Evolutionary conservation across 169 alveolate species (phyloP).

Genomic region (Neospora caninum): DNA sequence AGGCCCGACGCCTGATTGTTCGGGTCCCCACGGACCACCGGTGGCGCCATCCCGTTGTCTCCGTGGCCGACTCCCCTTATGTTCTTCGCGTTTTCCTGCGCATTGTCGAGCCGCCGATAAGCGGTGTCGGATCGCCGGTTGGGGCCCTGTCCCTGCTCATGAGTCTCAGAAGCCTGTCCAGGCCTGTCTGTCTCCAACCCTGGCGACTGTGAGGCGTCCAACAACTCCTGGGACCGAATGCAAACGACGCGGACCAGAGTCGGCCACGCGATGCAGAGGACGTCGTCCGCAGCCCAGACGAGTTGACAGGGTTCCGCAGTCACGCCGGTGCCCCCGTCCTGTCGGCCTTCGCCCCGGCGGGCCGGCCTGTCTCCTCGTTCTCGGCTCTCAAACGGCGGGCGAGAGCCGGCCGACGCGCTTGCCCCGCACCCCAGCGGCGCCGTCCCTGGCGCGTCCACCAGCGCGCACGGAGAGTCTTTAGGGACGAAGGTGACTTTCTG

Average conservation of each 20-base stretch:
- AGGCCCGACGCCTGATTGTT: no score
- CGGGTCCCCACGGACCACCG: no score
- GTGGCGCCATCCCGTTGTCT: no score
- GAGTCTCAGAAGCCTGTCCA: neutral
- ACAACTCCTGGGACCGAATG: neutral
- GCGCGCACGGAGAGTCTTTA: neutral
- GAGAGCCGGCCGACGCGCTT: neutral
- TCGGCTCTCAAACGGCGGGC: no score
- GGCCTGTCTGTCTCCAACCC: neutral
- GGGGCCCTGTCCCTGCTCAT: no score
- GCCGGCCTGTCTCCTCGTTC: no score
- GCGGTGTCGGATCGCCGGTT: no score
- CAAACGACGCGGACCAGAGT: neutral
- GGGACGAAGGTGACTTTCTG: slow-evolving; percentile 55
- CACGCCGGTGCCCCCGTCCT: neutral
- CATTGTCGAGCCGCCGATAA: no score
- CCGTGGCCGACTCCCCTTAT: no score
- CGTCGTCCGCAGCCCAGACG: slow-evolving; percentile 17
- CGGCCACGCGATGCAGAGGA: slow-evolving; percentile 14
- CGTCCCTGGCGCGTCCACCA: neutral
- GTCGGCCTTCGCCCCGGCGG: no score
- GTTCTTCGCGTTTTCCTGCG: no score
- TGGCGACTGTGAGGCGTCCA: neutral
- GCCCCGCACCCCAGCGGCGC: neutral
- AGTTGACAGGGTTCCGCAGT: neutral